Evolutionary conservation across 805 yeast species (phyloP), one percentile per base, ranked within the genome.

Genomic region (Lachancea kluyveri): DNA sequence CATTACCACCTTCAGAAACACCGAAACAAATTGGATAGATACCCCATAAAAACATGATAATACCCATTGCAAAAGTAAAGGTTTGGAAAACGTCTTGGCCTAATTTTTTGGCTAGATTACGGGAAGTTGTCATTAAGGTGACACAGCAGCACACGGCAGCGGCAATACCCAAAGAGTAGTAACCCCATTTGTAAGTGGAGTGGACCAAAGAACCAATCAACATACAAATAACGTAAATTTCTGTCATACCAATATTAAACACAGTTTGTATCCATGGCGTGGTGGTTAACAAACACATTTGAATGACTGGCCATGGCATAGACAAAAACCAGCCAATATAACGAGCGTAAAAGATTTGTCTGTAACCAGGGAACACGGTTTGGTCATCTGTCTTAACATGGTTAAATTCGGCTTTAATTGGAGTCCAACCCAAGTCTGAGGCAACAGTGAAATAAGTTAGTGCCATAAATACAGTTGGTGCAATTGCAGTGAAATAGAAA

Each of bases 161-260:
- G 28, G 48, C 40, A 24, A 46, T 32, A 30, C 38, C 42, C 46
- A 65, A 62, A 6, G 64, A 54, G 31, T 59, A 66, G 62, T 72
- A 77, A 51, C 84, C 85, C 82, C 82, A 77, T 53, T 73, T 77
- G 57, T 77, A 77, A 26, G 72, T 57, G 6, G 79, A 66, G 20
- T 52, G 41, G 37, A 77, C 70, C 41, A 77, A 59, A 13, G 70
- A 39, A 46, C 81, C 83, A 48, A 77, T 67, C 52, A 77, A 64
- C 24, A 72, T 60, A 25, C 73, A 68, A 31, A 77, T 60, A 23
- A 75, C 73, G 48, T 64, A 69, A 13, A 70, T 63, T 8, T 15
- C 18, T 8, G 17, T 11, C 18, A 24, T 13, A 14, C 18, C 27
- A n/a, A 22, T 22, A n/a, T 22, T 22, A 14, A 24, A 24, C 8